A percentile compares a stretch with the other conserved stretches of the same genome.
Conservation (phyloP, 345 rosid genomes). For the Gossypium anomalum region DNA sequence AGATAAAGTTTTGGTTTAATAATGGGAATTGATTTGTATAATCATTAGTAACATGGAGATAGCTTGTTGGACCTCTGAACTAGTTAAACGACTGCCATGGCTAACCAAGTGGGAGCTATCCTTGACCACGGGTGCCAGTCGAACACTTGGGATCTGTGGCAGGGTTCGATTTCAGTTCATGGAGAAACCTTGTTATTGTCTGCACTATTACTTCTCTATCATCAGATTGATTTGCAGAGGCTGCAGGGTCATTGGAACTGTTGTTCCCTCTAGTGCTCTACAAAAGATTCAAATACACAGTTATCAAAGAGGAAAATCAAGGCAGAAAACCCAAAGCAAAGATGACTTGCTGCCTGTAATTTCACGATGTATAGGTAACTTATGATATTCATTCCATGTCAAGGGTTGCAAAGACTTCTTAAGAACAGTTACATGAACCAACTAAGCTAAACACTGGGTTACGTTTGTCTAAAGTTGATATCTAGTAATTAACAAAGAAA, state of each 20-base stretch:
- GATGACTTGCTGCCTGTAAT: neutral
- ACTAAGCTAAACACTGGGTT: neutral
- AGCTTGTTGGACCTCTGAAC: no score
- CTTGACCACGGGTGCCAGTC: neutral
- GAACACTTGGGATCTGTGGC: conserved; percentile 13
- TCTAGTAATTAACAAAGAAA: neutral
- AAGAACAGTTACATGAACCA: no score
- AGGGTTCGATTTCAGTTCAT: conserved; percentile 17
- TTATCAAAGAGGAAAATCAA: neutral
- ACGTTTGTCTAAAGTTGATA: neutral
- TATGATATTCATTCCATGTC: neutral
- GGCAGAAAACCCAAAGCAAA: neutral
- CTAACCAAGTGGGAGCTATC: neutral
- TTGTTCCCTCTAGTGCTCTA: conserved; percentile 7
- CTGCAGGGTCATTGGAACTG: neutral
- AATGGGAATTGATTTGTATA: neutral
- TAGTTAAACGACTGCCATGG: no score
- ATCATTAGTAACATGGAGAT: neutral
- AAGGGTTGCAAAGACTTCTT: no score
- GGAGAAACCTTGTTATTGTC: conserved; percentile 15
- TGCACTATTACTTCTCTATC: conserved; percentile 12
- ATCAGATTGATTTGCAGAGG: neutral
- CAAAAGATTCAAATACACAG: neutral
- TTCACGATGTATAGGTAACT: neutral
- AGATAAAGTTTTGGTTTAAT: neutral